phyloP scores from a whole-genome alignment of 2,329 filamentous ascomycete genomes.

The Exophiala viscosa region DNA sequence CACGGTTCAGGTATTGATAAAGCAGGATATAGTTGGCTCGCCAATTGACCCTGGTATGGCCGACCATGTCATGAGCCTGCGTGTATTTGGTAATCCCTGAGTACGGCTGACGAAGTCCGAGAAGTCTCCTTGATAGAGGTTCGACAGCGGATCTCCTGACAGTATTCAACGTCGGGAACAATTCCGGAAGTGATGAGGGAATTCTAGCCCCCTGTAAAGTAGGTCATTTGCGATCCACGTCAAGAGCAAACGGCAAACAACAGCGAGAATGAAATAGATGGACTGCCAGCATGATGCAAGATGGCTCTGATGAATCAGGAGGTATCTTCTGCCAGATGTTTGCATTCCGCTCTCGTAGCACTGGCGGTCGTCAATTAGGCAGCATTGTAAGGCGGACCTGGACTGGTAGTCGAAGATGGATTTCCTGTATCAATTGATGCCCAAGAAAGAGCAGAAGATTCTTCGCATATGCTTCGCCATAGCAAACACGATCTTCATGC shows the following conservation, averaged over 20 bases:
- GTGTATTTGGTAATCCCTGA: too few relatives aligned
- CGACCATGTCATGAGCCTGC: too few relatives aligned
- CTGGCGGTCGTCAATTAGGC: not conserved
- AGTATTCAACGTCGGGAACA: not conserved
- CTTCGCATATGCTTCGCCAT: conserved; percentile 15
- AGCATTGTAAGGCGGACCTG: not conserved
- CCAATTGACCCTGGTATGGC: too few relatives aligned
- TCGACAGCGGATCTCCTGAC: not conserved
- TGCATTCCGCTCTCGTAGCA: not conserved
- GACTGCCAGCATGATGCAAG: too few relatives aligned
- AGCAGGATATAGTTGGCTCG: too few relatives aligned
- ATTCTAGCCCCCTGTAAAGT: not conserved
- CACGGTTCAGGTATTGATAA: too few relatives aligned
- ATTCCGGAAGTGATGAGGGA: not conserved
- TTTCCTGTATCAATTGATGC: conserved; percentile 15
- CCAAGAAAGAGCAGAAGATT: conserved; percentile 17
- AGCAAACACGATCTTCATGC: conserved; percentile 18
- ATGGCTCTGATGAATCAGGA: not conserved
- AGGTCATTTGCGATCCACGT: not conserved
- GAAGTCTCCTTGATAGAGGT: not conserved
- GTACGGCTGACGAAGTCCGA: not conserved
- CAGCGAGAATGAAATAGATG: too few relatives aligned
- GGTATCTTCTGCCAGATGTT: not conserved
- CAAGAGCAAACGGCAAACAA: too few relatives aligned
- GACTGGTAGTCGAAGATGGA: conserved; percentile 7